Evolutionary conservation across 768 basidiomycete species (phyloP), one percentile per base, ranked within the genome.

Genomic region (Dentipellis sp.): DNA sequence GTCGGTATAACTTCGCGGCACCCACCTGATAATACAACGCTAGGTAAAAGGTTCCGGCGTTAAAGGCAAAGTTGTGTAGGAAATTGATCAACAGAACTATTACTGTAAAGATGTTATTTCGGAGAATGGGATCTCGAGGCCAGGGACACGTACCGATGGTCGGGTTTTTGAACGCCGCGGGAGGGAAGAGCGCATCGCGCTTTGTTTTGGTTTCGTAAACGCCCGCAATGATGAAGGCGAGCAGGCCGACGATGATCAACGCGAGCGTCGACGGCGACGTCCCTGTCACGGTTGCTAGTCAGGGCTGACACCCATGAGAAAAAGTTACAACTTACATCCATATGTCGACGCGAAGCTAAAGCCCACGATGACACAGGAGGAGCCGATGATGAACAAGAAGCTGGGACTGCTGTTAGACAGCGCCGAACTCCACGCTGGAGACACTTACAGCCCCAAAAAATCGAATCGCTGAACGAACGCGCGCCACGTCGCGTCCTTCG

Each of bases 41-140:
- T 48, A 93, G 80, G 70, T 90, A 93, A 71, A 88, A 93, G 5
- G 90, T 92, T 50, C 88, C 90, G 35, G 90, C 80, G 60, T 81
- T 91, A 69, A 91, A 93, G 14, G 82, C 83, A 59, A 91, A 77
- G 65, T 89, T 90, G 67, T 92, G 91, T 54, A 92, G 75, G 71
- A 91, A 90, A 16, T 81, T 81, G 57, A 88, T 75, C 16, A 82
- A 52, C 35, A 92, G 78, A 48, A 88, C 75, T 56, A 77, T 76
- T 59, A 83, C 88, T 91, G 23, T 37, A 52, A 39, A 49, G 59
- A 58, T 57, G 50, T 38, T 42, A 48, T 16, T 37, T 19, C 12
- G 50, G 29, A 49, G 38, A 14, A 23, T 38, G 47, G 22, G 46
- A 23, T 29, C 29, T 29, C 29, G 29, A 29, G 3, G 29, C 29